A percentile compares a stretch with the other conserved stretches of the same genome.
Evolutionary conservation across 2,329 filamentous ascomycete genomes (phyloP).

Genomic region (Colletotrichum agaves): DNA sequence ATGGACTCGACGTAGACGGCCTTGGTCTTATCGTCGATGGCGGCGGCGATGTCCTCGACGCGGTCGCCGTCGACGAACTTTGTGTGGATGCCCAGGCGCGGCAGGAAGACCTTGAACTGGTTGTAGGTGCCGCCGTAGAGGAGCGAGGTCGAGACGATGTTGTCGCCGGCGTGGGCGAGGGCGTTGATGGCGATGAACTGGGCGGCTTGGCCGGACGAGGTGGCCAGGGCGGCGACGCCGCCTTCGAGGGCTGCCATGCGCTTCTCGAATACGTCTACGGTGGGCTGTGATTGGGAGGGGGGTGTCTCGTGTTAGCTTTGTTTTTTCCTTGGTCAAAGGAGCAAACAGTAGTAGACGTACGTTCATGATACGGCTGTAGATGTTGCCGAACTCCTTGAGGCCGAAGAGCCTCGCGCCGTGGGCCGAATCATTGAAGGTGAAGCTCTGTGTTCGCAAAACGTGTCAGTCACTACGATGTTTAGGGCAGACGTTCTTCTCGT

Average conservation of each 20-base stretch:
- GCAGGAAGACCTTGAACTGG: conserved; percentile 92
- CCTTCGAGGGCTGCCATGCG: conserved; percentile 95
- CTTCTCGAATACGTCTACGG: conserved; percentile 96
- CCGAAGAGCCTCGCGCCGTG: conserved; percentile 95
- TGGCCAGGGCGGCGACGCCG: conserved; percentile 85
- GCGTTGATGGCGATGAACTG: conserved; percentile 91
- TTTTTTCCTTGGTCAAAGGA: background rate
- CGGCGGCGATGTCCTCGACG: conserved; percentile 79
- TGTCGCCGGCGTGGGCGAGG: conserved; percentile 89
- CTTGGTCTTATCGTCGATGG: conserved; percentile 94
- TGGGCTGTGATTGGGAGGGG: conserved; percentile 68
- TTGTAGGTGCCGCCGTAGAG: conserved; percentile 97
- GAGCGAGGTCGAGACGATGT: conserved; percentile 91
- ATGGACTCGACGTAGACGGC: conserved; percentile 92
- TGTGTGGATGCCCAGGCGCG: conserved; percentile 86
- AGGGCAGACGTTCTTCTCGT: background rate
- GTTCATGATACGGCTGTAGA: conserved; percentile 97
- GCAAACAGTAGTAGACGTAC: conserved; percentile 58
- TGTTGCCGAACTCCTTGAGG: conserved; percentile 97
- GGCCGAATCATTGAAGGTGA: conserved; percentile 92
- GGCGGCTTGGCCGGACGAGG: conserved; percentile 87
- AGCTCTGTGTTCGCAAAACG: conserved; percentile 69
- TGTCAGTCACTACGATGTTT: background rate
- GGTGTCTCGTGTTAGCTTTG: background rate
- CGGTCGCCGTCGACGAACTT: conserved; percentile 89